phyloP scores from a whole-genome alignment of 768 basidiomycete genomes.

The Daedalea quercina region DNA sequence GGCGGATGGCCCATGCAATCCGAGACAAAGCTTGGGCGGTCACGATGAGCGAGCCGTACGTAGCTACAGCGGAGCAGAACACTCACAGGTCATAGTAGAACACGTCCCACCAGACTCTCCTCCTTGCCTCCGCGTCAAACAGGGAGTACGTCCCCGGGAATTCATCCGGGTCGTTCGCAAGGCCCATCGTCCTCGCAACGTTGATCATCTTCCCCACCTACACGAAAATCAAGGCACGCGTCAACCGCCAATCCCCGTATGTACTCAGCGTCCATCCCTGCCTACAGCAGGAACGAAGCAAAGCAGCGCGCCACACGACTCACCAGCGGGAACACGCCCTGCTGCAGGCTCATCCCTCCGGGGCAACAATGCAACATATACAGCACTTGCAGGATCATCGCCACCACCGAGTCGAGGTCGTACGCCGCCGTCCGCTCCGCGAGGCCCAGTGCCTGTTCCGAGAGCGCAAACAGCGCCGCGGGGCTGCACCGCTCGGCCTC shows the following conservation, averaged over 20 bases:
- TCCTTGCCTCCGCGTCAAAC: constrained; percentile 45
- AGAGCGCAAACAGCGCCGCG: constrained; percentile 38
- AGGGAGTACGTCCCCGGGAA: constrained; percentile 38
- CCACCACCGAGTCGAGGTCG: constrained; percentile 51
- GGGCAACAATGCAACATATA: constrained; percentile 40
- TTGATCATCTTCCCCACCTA: constrained; percentile 69
- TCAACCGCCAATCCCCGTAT: not conserved
- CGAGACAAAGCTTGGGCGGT: constrained; percentile 49
- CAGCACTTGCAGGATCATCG: constrained; percentile 52
- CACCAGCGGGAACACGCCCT: constrained; percentile 38
- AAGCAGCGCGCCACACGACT: constrained; percentile 8
- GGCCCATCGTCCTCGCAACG: constrained; percentile 55
- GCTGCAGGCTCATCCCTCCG: constrained; percentile 36
- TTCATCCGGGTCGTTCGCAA: constrained; percentile 53
- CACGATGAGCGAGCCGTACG: not conserved
- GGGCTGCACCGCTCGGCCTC: constrained; percentile 21
- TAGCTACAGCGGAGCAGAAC: not conserved
- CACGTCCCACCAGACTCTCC: constrained; percentile 74
- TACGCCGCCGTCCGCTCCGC: constrained; percentile 37
- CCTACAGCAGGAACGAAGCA: not conserved
- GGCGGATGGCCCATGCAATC: constrained; percentile 63
- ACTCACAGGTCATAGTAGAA: constrained; percentile 73
- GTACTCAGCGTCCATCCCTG: not conserved
- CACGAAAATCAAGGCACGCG: not conserved
- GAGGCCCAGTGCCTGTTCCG: constrained; percentile 38